Base-by-base conservation (phyloP, 768 basidiomycete species). In the Peribolospora baueri region DNA sequence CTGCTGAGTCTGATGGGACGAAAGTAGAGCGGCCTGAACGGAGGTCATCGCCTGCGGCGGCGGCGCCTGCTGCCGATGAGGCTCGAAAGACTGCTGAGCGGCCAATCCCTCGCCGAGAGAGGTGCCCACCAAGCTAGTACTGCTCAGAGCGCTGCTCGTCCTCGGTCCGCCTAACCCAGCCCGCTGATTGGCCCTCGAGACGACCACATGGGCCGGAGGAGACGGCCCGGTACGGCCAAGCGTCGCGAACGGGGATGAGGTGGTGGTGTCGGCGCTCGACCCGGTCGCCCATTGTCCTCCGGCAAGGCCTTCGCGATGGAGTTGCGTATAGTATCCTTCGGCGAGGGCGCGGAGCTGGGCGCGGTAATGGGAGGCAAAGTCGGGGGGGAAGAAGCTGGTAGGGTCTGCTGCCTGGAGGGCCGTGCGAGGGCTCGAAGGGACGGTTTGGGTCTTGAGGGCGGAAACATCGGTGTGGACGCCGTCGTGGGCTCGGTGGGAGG, bases 281-380 rank as follows among this genome's bases (percentile, higher is more conserved):
- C 41, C 5, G 46, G 41, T 46, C 45, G 56, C 8, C 36, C 36
- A 41, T 46, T 46, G 42, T 57, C 56, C 42, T 60, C 54, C 39
- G 46, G 42, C 2, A 53, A 62, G 47, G n/a, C 59, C 61, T 39
- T 62, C 61, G 2, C 59, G 56, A 14, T 62, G 61, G 39, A 62
- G 47, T 39, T 58, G 59, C 0, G 61, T 53, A 36, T 58, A 62
- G 56, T 60, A 62, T 9, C 61, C 61, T 36, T 54, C 51, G 36
- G 61, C 57, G 48, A 60, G 52, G 14, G 58, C 58, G 39, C 57
- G 54, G 25, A 62, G 50, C 48, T 62, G 57, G 11, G 41, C 41
- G 52, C 56, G 57, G 59, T 60, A 62, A 7, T 46, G 41, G 14
- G 58, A 57, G 25, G 56, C 59, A 45, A 60, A 62, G 25, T 25